These are phyloP conservation scores for Sechiopsis laciniata DNA, from an alignment of 306 rosid species.

Conservation along the genomic window DNA sequence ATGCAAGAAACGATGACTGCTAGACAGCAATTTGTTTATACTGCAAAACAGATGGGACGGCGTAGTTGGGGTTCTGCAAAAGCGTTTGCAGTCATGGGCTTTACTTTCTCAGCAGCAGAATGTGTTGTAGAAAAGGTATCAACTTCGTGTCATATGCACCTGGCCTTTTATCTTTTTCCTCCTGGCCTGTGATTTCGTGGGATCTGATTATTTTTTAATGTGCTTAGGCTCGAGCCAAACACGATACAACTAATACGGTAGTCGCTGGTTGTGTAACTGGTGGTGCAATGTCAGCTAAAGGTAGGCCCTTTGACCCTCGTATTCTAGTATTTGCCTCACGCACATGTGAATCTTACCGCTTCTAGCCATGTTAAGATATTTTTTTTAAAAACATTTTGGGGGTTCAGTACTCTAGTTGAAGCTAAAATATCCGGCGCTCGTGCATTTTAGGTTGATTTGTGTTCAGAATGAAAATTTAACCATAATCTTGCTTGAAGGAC, in stretches of 20 bases:
- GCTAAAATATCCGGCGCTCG: neutral
- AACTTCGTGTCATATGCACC: neutral
- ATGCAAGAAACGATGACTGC: conserved; percentile 73
- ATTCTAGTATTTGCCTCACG: neutral
- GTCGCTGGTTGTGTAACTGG: conserved; percentile 92
- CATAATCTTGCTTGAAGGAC: neutral
- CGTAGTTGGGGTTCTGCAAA: conserved; percentile 88
- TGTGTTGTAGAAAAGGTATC: conserved; percentile 87
- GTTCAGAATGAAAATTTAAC: neutral
- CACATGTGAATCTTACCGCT: neutral
- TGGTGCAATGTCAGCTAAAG: conserved; percentile 82
- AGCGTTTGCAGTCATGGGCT: conserved; percentile 95
- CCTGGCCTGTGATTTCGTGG: conserved; percentile 20
- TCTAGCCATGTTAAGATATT: neutral
- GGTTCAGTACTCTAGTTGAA: neutral
- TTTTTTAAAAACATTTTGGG: neutral
- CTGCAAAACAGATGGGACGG: conserved; percentile 90
- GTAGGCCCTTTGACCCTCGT: conserved; percentile 32
- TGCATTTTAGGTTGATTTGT: neutral
- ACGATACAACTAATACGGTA: conserved; percentile 69
- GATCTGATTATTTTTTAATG: conserved; percentile 7
- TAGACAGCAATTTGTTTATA: conserved; percentile 56
- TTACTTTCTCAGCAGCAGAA: conserved; percentile 84
- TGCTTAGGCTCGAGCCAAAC: conserved; percentile 77
- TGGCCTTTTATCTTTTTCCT: conserved; percentile 12